Conservation (phyloP, 768 basidiomycete species). For the Mycena olivaceomarginata region DNA sequence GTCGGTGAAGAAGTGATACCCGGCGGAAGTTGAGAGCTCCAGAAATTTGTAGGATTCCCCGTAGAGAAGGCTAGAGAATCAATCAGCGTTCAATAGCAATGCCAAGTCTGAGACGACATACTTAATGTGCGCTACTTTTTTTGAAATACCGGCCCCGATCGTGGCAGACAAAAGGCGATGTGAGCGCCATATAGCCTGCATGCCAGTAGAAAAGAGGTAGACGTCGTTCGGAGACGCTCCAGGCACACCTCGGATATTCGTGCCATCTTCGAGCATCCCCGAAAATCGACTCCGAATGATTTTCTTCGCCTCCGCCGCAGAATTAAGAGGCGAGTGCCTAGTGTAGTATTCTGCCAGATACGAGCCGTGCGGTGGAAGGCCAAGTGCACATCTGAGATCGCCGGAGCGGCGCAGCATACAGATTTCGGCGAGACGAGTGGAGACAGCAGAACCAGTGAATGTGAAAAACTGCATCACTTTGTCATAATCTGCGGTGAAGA, state of each 20-base stretch:
- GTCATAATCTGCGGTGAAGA: conserved; percentile 12
- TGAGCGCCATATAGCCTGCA: conserved; percentile 73
- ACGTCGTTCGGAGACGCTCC: conserved; percentile 67
- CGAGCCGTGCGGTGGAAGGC: conserved; percentile 60
- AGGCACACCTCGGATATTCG: conserved; percentile 50
- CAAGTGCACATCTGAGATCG: conserved; percentile 63
- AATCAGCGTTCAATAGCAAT: conserved; percentile 1
- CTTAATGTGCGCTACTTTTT: conserved; percentile 61
- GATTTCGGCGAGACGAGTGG: conserved; percentile 66
- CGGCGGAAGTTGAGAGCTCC: conserved; percentile 64
- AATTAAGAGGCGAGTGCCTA: conserved; percentile 26
- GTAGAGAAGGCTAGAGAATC: conserved; percentile 66
- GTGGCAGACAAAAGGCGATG: conserved; percentile 60
- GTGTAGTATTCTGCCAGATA: conserved; percentile 56
- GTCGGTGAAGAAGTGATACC: conserved; percentile 68
- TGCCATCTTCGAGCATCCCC: conserved; percentile 21
- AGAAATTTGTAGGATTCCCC: conserved; percentile 72
- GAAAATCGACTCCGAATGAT: conserved; percentile 32
- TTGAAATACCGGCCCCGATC: conserved; percentile 57
- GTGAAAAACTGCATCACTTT: conserved; percentile 64
- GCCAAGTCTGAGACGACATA: neutral
- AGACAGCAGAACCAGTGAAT: conserved; percentile 70
- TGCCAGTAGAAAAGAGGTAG: conserved; percentile 69
- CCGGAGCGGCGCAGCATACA: conserved; percentile 63
- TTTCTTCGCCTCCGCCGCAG: conserved; percentile 23